These are phyloP conservation scores for Acacia acuminata DNA, from an alignment of 306 rosid genomes.

Conservation along the genomic window DNA sequence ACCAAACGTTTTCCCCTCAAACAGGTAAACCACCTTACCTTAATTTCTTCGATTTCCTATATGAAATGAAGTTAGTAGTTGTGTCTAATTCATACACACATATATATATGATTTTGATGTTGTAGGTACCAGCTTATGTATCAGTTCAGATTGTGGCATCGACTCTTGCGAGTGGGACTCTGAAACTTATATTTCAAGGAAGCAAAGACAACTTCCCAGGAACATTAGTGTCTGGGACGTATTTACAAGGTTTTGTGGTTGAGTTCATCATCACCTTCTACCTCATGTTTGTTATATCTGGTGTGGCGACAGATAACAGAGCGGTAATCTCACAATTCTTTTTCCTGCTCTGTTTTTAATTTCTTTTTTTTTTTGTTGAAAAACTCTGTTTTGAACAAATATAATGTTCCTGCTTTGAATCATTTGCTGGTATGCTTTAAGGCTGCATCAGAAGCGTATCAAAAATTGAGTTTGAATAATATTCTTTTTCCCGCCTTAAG, in stretches of 20 bases:
- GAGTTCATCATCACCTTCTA: conserved; percentile 83
- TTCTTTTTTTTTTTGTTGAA: neutral
- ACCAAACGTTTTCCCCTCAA: conserved; percentile 59
- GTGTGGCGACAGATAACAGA: conserved; percentile 84
- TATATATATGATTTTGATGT: neutral
- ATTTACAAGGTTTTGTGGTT: conserved; percentile 62
- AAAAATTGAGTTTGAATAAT: conserved; percentile 8
- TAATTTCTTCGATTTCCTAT: neutral
- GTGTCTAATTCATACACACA: no score
- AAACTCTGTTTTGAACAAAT: neutral
- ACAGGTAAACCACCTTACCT: conserved; percentile 52
- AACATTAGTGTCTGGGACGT: conserved; percentile 56
- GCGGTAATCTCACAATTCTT: conserved; percentile 50
- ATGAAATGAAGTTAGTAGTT: no score
- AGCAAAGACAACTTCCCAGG: conserved; percentile 56
- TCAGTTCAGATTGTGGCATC: conserved; percentile 66
- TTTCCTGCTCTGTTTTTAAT: neutral
- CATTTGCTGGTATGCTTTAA: conserved; percentile 18
- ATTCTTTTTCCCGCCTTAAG: neutral
- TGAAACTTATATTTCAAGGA: conserved; percentile 56
- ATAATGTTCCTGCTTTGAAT: conserved; percentile 20
- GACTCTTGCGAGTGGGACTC: conserved; percentile 78
- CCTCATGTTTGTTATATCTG: conserved; percentile 85
- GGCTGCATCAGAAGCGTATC: conserved; percentile 23
- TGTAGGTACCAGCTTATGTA: conserved; percentile 75